These are phyloP conservation scores for Tuber calosporum DNA, from an alignment of 495 filamentous ascomycete genomes.

Conservation along the genomic window DNA sequence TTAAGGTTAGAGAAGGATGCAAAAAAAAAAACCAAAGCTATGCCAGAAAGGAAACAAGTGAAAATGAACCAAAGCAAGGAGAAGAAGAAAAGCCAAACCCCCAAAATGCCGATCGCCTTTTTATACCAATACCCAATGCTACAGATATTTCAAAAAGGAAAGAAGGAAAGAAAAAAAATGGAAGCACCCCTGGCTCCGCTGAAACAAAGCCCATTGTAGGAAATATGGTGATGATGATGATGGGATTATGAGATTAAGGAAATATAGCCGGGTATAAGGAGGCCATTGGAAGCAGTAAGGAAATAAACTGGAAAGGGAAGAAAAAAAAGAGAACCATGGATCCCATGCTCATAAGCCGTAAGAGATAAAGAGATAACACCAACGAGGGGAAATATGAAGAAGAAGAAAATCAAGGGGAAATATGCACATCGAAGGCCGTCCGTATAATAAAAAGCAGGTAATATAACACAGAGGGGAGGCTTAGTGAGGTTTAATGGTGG, in stretches of 20 bases:
- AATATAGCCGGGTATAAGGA: neutral
- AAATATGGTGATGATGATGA: conserved; percentile 4
- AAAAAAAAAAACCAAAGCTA: neutral
- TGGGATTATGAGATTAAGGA: conserved; percentile 3
- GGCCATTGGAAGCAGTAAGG: conserved; percentile 1
- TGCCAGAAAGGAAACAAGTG: neutral
- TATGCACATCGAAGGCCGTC: conserved; percentile 20
- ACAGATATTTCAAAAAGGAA: conserved; percentile 28
- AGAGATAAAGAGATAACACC: conserved; percentile 11
- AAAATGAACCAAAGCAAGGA: neutral
- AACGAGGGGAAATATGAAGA: conserved; percentile 7
- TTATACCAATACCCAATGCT: conserved; percentile 30
- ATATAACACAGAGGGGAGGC: conserved; percentile 12
- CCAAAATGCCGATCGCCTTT: conserved; percentile 33
- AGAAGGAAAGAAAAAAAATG: conserved; percentile 15
- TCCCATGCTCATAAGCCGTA: conserved; percentile 35
- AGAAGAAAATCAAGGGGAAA: conserved; percentile 27
- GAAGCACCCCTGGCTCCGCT: neutral
- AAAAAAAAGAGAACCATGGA: conserved; percentile 15
- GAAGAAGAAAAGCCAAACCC: conserved; percentile 22
- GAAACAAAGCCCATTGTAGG: conserved; percentile 14
- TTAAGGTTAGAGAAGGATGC: neutral
- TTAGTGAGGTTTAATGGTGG: conserved; percentile 2
- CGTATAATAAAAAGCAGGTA: conserved; percentile 13
- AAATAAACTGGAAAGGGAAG: conserved; percentile 25